Percentiles rank a stretch among this genome's conserved stretches.
phyloP scores from a whole-genome alignment of 2,329 filamentous ascomycete species.

The Cryphonectria japonica region DNA sequence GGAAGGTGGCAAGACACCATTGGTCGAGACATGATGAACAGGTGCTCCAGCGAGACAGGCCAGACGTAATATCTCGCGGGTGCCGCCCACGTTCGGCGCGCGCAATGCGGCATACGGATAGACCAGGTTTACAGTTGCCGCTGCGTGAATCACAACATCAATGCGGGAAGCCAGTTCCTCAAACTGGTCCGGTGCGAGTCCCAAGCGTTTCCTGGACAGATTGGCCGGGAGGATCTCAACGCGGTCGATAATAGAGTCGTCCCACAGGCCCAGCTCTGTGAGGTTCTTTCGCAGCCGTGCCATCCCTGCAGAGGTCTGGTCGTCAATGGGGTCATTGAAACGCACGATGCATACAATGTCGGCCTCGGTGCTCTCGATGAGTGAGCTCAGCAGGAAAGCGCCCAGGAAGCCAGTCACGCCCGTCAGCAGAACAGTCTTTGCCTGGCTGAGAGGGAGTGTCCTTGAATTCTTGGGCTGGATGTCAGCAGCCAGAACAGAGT shows the following conservation, averaged over 20 bases:
- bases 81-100: slow-evolving; percentile 78
- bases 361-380: slow-evolving; percentile 70
- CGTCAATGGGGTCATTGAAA: slow-evolving; percentile 68
- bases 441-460: slow-evolving; percentile 64
- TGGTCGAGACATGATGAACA: slow-evolving; percentile 79
- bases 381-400: slow-evolving; percentile 71
- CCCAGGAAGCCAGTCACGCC: slow-evolving; percentile 78
- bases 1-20: slow-evolving; percentile 75
- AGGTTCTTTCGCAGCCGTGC: slow-evolving; percentile 75
- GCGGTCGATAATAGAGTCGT: slow-evolving; percentile 75
- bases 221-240: slow-evolving; percentile 78
- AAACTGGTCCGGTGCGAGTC: slow-evolving; percentile 68
- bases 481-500: slow-evolving; percentile 70
- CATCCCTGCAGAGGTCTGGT: slow-evolving; percentile 68
- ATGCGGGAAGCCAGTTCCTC: slow-evolving; percentile 66
- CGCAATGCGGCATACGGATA: slow-evolving; percentile 80
- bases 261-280: slow-evolving; percentile 78
- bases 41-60: slow-evolving; percentile 70
- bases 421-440: slow-evolving; percentile 71
- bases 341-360: slow-evolving; percentile 75
- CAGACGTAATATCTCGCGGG: slow-evolving; percentile 72
- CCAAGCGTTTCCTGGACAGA: slow-evolving; percentile 68
- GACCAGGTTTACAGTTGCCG: slow-evolving; percentile 78
- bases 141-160: slow-evolving; percentile 77
- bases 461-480: slow-evolving; percentile 61